These are phyloP conservation scores for Omphalea diandra DNA, from an alignment of 441 rosid species.

Conservation along the genomic window DNA sequence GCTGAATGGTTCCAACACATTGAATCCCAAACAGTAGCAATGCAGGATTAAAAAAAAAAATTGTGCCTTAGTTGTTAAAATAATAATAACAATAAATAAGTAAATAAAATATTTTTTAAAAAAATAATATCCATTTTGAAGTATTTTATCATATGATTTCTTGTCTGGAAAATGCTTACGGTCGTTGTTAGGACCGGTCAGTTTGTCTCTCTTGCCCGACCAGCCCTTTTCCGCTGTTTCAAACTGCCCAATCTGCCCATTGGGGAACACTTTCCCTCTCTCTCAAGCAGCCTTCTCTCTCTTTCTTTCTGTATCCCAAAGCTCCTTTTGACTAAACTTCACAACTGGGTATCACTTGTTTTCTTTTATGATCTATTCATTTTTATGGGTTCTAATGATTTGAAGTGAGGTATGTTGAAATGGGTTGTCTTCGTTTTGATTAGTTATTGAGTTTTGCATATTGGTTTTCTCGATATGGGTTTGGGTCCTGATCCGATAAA, in stretches of 20 bases:
- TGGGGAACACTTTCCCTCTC: slow-evolving; percentile 51
- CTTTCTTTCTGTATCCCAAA: slow-evolving; percentile 25
- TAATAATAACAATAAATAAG: not conserved
- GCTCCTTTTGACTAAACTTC: slow-evolving; percentile 48
- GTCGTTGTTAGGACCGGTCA: slow-evolving; percentile 38
- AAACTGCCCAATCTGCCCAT: slow-evolving; percentile 46
- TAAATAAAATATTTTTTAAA: too few relatives aligned
- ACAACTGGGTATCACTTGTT: slow-evolving; percentile 39
- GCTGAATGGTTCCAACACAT: slow-evolving; percentile 1
- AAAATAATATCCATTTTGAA: not conserved
- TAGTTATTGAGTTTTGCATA: slow-evolving; percentile 20
- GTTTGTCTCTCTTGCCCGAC: slow-evolving; percentile 44
- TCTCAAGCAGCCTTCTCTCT: slow-evolving; percentile 41
- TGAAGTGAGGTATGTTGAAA: slow-evolving; percentile 20
- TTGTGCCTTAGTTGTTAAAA: too few relatives aligned
- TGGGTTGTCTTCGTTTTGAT: slow-evolving; percentile 26
- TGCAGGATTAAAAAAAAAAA: too few relatives aligned
- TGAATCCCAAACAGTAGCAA: not conserved
- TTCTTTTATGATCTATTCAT: slow-evolving; percentile 17
- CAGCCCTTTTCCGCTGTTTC: slow-evolving; percentile 39
- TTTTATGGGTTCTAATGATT: slow-evolving; percentile 17
- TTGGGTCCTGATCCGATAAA: slow-evolving; percentile 48
- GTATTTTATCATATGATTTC: slow-evolving; percentile 25
- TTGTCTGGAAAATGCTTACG: slow-evolving; percentile 44
- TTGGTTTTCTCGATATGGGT: slow-evolving; percentile 42